Base-by-base conservation (phyloP, 768 basidiomycete genomes). In the Tylopilus plumbeoviolaceoides region DNA sequence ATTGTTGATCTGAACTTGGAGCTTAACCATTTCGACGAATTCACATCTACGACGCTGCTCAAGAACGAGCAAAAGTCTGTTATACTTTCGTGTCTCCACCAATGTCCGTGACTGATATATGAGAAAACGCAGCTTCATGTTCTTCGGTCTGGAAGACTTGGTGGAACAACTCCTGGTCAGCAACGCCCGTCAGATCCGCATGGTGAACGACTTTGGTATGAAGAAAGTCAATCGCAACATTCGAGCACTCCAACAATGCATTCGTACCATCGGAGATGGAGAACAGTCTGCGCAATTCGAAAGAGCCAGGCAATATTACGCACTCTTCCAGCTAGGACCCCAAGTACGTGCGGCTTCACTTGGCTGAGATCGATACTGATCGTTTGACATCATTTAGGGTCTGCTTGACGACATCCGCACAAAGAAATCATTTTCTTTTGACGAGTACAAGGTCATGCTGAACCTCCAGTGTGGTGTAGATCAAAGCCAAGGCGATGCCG, bases 371-470 rank as follows among this genome's bases (percentile, higher is more conserved):
- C 51, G 27, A 52, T 35, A 23, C 17, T 55, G 51, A 55, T 48
- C 4, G 35, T 20, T 23, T 36, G 35, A 36, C 42, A 14, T 25
- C n/a, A 28, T 47, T 8, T 53, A 95, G 93, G 81, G 80, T 47
- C 83, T 98, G 79, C 75, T 98, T 45, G 84, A 89, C 27, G 71
- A 77, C 11, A 82, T 92, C 49, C 82, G 85, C 25, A 59, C 74
- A 44, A 75, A 78, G 57, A 82, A 80, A 56, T 70, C 70, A 36
- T 98, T 91, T 73, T 81, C 78, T 5, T 95, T 97, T 59, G 94
- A 95, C 59, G 91, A 98, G 64, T 98, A 95, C 70, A 89, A 93
- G 67, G 80, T 82, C 8, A 93, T 98, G 78, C 78, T 98, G 44
- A 87, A 84, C 60, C 77, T 98, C 35, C 91, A 92, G 61, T 95